Percentiles rank a stretch among this genome's conserved stretches.
Conservation (phyloP, 768 basidiomycete species). For the Kwoniella heveanensis region DNA sequence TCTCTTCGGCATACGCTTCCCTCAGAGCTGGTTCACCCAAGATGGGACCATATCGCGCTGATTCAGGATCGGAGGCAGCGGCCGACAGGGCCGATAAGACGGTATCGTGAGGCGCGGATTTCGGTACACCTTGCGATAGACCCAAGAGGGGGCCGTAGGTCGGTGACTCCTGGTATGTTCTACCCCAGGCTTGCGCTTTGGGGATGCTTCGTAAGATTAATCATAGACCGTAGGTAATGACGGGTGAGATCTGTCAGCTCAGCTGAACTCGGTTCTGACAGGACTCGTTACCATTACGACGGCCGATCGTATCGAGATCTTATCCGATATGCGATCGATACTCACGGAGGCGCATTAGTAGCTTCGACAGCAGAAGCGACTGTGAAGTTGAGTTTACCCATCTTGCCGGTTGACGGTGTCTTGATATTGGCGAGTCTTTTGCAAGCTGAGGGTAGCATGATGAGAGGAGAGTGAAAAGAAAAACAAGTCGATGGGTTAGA, state of each 20-base stretch:
- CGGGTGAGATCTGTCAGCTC: too few species aligned
- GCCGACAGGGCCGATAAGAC: slow-evolving; percentile 62
- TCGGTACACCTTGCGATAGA: slow-evolving; percentile 75
- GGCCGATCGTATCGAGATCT: too few species aligned
- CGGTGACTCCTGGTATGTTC: slow-evolving; percentile 27
- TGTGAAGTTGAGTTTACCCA: slow-evolving; percentile 13
- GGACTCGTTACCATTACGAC: too few species aligned
- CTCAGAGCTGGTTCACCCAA: slow-evolving; percentile 65
- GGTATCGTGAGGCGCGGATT: slow-evolving; percentile 63
- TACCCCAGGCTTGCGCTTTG: slow-evolving; percentile 51
- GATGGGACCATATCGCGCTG: slow-evolving; percentile 64
- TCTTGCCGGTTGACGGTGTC: background rate
- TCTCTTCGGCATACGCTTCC: slow-evolving; percentile 64
- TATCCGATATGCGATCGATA: background rate
- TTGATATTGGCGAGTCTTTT: background rate
- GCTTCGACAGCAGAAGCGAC: slow-evolving; percentile 16
- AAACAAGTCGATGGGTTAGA: too few species aligned
- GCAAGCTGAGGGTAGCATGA: background rate
- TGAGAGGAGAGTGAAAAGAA: too few species aligned
- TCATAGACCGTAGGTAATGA: too few species aligned
- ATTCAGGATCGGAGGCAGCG: slow-evolving; percentile 58
- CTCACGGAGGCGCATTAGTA: slow-evolving; percentile 24
- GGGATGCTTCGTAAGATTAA: slow-evolving; percentile 43
- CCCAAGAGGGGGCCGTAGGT: slow-evolving; percentile 62
- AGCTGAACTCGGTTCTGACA: too few species aligned